Evolutionary conservation across 345 rosid genomes (phyloP), one percentile per base, ranked within the genome.

Genomic region (Mallotus nudiflorus): DNA sequence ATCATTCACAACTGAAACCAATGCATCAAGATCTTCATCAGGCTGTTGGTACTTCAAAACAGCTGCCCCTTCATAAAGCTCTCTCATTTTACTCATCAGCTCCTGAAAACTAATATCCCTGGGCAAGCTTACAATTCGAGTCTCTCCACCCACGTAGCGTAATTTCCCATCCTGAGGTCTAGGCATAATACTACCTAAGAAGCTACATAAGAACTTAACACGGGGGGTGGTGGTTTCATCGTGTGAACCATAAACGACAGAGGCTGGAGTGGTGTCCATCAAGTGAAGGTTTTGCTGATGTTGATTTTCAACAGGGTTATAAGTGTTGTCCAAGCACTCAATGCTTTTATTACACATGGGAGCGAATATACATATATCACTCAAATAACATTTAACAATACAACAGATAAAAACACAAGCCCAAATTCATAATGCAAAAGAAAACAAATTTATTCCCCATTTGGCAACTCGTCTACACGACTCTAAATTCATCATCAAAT

Each of bases 21-120:
- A 69, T 33, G 97, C 99, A 83, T 95, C 99, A n/a, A 95, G 94
- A 89, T 95, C 99, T 83, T 95, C 99, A 72, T 95, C 99, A 33
- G 99, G 97, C 70, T 95, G 99, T 78, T 92, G 97, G 57, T 95
- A 95, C 72, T 95, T 95, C 85, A 95, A 83, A 54, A 92, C 82
- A 0, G 84, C 81, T 0, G 85, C 97, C 50, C 86, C 94, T 0
- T 90, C 96, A 70, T 87, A 90, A 71, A 95, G 88, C 83, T 92
- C 97, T 74, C 79, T 85, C 99, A 90, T 89, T 78, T 82, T 89
- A 69, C 63, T 80, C 94, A 95, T 89, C 80, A 92, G 74, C 78
- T 92, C 99, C 61, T 88, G 91, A 66, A 82, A 92, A 60, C 73
- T 70, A 48, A 95, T 86, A 71, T 90, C 92, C 68, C 92, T 80